Percentiles rank a stretch among this genome's conserved stretches.
These are phyloP conservation scores for Ustanciosporium gigantosporum DNA, from an alignment of 1,284 basidiomycete genomes.

Conservation along the genomic window DNA sequence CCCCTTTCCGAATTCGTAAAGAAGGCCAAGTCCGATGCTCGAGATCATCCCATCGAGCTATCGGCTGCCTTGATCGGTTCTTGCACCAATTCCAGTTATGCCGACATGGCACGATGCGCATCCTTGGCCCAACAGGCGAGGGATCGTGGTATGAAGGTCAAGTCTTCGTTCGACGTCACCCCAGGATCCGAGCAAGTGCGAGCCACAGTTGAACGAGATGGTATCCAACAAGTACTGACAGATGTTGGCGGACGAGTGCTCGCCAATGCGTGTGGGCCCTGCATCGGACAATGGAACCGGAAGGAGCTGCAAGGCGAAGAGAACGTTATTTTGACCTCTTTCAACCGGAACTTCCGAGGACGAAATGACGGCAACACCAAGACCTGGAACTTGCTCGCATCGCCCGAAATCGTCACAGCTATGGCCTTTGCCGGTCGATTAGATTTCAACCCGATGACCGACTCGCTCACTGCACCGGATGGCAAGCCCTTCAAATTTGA, in stretches of 20 bases:
- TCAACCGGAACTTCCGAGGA: constrained; percentile 97
- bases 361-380: constrained; percentile 93
- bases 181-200: constrained; percentile 97
- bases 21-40: constrained; percentile 76
- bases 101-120: constrained; percentile 76
- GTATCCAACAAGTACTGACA: constrained; percentile 77
- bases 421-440: constrained; percentile 88
- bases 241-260: constrained; percentile 88
- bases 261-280: constrained; percentile 97
- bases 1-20: constrained; percentile 87
- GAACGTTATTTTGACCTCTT: constrained; percentile 95
- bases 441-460: constrained; percentile 90
- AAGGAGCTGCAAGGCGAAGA: constrained; percentile 86
- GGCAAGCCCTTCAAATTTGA: constrained; percentile 81
- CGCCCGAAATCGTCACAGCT: constrained; percentile 94
- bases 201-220: constrained; percentile 94
- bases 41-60: constrained; percentile 79
- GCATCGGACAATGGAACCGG: constrained; percentile 99
- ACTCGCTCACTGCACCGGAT: constrained; percentile 74
- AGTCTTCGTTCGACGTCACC: constrained; percentile 94
- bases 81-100: constrained; percentile 77
- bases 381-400: constrained; percentile 98
- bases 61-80: constrained; percentile 92
- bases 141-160: constrained; percentile 76
- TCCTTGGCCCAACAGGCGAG: constrained; percentile 89